phyloP scores from a whole-genome alignment of 2,329 filamentous ascomycete species.

The Fusarium bactridioides region DNA sequence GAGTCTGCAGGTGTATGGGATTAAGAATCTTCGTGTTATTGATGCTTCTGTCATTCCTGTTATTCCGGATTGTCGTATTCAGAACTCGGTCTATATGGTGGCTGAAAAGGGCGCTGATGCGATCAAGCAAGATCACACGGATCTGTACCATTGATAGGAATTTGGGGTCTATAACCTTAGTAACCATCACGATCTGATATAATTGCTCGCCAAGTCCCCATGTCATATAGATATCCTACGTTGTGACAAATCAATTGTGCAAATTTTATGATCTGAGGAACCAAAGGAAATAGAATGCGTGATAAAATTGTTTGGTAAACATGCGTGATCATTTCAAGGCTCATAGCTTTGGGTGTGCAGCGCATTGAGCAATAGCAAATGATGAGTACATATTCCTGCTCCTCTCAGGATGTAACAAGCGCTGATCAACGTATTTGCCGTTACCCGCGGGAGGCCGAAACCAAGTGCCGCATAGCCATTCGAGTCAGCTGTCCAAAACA shows the following conservation, averaged over 20 bases:
- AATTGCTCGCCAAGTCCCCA: rapidly evolving
- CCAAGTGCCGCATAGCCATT: neutral
- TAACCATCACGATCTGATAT: neutral
- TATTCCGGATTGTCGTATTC: constrained; percentile 63
- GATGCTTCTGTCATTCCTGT: constrained; percentile 65
- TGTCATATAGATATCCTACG: rapidly evolving
- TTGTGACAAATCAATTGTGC: rapidly evolving
- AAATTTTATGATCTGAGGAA: rapidly evolving
- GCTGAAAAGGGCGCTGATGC: constrained; percentile 57
- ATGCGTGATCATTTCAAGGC: rapidly evolving
- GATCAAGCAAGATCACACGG: neutral
- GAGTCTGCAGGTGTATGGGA: constrained; percentile 60
- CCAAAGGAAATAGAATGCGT: rapidly evolving
- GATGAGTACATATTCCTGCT: too few species aligned
- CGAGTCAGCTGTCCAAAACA: neutral
- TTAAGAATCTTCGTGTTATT: constrained; percentile 61
- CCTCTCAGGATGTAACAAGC: neutral
- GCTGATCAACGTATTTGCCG: neutral
- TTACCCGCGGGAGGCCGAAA: neutral
- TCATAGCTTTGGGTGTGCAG: too few species aligned
- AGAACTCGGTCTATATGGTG: constrained; percentile 68
- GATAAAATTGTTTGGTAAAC: rapidly evolving
- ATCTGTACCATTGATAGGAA: neutral
- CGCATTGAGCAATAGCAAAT: neutral
- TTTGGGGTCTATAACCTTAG: neutral